phyloP scores from a whole-genome alignment of 2,329 filamentous ascomycete species.

The Paramyrothecium roridum region DNA sequence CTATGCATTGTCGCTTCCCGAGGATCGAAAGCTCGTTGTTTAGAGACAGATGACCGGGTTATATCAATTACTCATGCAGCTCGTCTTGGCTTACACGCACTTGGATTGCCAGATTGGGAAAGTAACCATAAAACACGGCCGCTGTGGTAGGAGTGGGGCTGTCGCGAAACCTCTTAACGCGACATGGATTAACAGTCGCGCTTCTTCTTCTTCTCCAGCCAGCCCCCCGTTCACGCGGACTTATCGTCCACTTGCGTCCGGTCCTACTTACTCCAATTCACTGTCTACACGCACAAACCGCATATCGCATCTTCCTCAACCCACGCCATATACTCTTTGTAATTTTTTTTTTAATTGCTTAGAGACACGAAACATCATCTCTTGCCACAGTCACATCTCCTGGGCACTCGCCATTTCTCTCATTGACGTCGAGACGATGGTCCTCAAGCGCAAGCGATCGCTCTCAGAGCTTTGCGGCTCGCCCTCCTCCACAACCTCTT shows the following conservation, averaged over 20 bases:
- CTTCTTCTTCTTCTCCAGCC: too few species aligned
- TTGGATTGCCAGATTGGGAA: background rate
- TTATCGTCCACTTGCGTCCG: too few species aligned
- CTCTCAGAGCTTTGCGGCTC: conserved; percentile 52
- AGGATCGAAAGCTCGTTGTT: background rate
- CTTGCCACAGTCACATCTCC: too few species aligned
- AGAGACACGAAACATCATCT: too few species aligned
- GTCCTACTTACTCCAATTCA: too few species aligned
- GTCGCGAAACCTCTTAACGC: conserved; percentile 10
- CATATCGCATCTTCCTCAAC: too few species aligned
- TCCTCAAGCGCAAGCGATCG: conserved; percentile 63
- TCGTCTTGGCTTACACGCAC: background rate
- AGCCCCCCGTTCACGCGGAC: conserved; percentile 3
- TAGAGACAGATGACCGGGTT: background rate
- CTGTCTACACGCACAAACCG: too few species aligned
- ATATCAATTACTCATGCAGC: background rate
- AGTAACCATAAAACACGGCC: background rate
- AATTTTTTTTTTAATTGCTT: too few species aligned
- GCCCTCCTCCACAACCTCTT: conserved; percentile 37
- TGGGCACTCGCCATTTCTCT: too few species aligned
- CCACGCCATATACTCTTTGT: too few species aligned
- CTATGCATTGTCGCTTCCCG: background rate
- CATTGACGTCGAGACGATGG: conserved; percentile 31
- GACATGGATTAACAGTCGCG: conserved; percentile 15
- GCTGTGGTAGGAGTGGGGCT: background rate